Percentiles rank a stretch among this genome's conserved stretches.
Evolutionary conservation across 768 basidiomycete species (phyloP).

Genomic region (Serendipita sp.): DNA sequence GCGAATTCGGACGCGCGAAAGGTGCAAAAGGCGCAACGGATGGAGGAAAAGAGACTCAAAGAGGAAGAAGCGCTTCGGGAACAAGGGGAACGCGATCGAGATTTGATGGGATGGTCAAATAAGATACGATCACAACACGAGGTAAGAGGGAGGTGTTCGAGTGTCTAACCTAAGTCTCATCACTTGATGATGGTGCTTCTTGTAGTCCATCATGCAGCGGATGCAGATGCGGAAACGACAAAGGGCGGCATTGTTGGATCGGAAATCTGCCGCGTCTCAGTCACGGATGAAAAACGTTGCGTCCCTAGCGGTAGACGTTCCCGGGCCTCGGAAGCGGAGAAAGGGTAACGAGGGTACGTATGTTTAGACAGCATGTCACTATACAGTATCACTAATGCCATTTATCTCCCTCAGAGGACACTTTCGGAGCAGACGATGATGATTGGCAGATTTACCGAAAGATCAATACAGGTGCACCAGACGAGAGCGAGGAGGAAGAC

Average conservation of each 20-base stretch:
- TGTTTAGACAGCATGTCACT: not conserved
- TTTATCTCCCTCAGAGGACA: conserved; percentile 48
- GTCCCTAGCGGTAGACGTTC: conserved; percentile 74
- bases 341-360: conserved; percentile 57
- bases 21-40: conserved; percentile 54
- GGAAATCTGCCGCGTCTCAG: conserved; percentile 91
- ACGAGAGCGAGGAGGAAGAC: conserved; percentile 83
- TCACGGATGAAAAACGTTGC: conserved; percentile 94
- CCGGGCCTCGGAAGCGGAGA: conserved; percentile 67
- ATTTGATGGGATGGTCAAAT: conserved; percentile 58
- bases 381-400: not conserved
- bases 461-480: conserved; percentile 57
- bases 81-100: conserved; percentile 55
- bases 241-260: conserved; percentile 67
- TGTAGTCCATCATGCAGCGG: conserved; percentile 57
- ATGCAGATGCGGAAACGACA: conserved; percentile 73
- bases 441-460: conserved; percentile 98
- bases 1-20: conserved; percentile 87
- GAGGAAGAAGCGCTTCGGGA: conserved; percentile 40
- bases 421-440: conserved; percentile 84
- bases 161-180: no score
- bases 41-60: conserved; percentile 20
- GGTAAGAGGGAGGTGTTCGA: conserved; percentile 26
- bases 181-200: no score
- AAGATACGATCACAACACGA: conserved; percentile 67